A percentile compares a stretch with the other conserved stretches of the same genome.
Evolutionary conservation across 1,284 basidiomycete genomes (phyloP).

Genomic region (Ustilago bromivora): DNA sequence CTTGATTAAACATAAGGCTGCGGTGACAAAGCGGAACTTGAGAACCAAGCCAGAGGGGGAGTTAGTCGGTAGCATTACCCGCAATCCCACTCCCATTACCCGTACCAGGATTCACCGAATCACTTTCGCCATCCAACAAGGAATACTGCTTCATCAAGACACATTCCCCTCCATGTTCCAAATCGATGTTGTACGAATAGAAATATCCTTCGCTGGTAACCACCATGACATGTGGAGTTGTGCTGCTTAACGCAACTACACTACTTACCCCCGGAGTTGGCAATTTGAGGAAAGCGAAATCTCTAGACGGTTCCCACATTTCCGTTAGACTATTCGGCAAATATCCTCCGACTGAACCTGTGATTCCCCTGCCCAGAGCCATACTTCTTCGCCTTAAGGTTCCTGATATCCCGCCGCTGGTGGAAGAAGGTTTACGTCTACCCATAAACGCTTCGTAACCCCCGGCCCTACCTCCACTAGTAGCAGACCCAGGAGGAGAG

Average conservation of each 20-base stretch:
- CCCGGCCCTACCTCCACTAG: conserved; percentile 34
- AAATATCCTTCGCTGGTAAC: conserved; percentile 95
- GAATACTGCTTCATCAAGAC: conserved; percentile 81
- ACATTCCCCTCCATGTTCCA: conserved; percentile 96
- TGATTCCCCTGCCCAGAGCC: conserved; percentile 54
- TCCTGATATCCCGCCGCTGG: conserved; percentile 13
- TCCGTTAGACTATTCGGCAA: conserved; percentile 91
- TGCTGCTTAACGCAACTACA: conserved; percentile 71
- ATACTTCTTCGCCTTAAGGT: conserved; percentile 76
- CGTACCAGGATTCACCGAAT: background rate
- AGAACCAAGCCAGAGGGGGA: background rate
- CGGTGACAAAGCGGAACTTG: no score
- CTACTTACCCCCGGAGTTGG: conserved; percentile 78
- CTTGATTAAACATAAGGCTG: no score
- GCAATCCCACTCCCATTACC: background rate
- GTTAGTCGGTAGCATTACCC: background rate
- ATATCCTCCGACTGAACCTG: conserved; percentile 82
- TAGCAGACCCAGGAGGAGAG: conserved; percentile 26
- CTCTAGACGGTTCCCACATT: conserved; percentile 95
- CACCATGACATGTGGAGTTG: conserved; percentile 96
- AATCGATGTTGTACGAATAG: conserved; percentile 93
- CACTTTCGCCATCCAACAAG: conserved; percentile 15
- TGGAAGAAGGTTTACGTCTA: conserved; percentile 33
- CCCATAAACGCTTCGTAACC: conserved; percentile 71
- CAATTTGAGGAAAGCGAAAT: conserved; percentile 91